Evolutionary conservation across 805 yeast genomes (phyloP), one percentile per base, ranked within the genome.

Genomic region (Scheffersomyces amazonensis): DNA sequence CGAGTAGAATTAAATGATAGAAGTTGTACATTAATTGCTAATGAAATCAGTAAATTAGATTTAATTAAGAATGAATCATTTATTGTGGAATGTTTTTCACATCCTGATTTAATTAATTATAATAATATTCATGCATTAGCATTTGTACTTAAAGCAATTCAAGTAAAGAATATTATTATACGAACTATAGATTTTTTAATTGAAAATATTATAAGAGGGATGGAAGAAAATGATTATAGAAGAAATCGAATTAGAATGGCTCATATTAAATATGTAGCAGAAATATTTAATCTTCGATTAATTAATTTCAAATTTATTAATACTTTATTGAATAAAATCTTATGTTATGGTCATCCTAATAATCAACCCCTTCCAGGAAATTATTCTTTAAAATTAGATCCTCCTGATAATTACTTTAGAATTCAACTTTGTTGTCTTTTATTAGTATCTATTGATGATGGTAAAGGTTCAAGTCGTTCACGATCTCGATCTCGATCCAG

Each of bases 331-430:
- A 83, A 72, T 58, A 69, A 71, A 42, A 69, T 86, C 6, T 41
- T 87, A 3, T 76, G 81, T 30, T 76, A 64, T 56, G 96, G 95
- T 0, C 82, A 86, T 63, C 72, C 74, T 0, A 66, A 70, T 40
- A 77, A 77, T 37, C 72, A 72, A 35, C 73, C 72, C 3, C 49
- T 59, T n/a, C 90, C 95, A 1, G 58, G 52, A 8, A 71, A 73
- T 5, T 66, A 62, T 16, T 29, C 53, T 2, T 63, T 69, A 21
- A 73, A 62, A 13, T 36, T 73, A n/a, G 96, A 89, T 60, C 62
- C 62, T 10, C 80, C 82, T 0, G 75, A 80, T 48, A 81, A 86
- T 49, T 86, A 81, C 52, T 87, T 87, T 58, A 70, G 96, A 40
- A 64, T 87, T 25, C 79, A 78, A 28, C 59, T 89, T 52, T 55